phyloP scores from a whole-genome alignment of 352 stramenopile species.

The Thraustochytrium sp. region DNA sequence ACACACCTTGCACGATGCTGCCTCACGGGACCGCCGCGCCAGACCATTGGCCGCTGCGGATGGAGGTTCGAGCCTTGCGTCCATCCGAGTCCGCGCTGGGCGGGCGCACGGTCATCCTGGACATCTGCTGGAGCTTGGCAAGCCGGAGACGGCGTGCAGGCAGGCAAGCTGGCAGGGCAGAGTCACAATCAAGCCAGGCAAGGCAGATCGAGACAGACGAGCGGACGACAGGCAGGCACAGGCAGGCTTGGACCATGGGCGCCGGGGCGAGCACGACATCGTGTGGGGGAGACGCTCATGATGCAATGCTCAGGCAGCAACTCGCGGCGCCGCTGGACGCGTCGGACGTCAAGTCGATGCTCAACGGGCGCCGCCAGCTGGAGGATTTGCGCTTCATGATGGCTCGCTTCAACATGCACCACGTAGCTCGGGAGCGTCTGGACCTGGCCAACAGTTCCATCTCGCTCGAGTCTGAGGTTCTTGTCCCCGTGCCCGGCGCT shows the following conservation, averaged over 20 bases:
- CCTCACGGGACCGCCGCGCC: no score
- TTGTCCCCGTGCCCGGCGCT: background rate
- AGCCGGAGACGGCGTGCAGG: no score
- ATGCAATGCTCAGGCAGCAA: background rate
- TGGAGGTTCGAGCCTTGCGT: no score
- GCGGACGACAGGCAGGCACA: no score
- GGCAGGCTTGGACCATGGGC: background rate
- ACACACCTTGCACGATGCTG: no score
- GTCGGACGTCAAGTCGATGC: background rate
- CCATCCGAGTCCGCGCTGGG: no score
- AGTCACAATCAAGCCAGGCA: no score
- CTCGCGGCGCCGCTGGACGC: background rate
- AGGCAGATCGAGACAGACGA: no score
- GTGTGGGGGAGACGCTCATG: background rate
- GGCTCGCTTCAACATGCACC: background rate
- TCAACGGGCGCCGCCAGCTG: background rate
- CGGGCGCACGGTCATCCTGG: no score
- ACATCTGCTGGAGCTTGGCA: no score
- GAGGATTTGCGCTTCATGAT: background rate
- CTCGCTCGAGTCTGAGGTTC: background rate
- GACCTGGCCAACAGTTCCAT: background rate
- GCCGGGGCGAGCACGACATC: background rate
- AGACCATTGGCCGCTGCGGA: no score
- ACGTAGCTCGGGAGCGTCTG: background rate
- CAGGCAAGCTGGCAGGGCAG: no score